Evolutionary conservation across 352 stramenopile species (phyloP).

Genomic region (Phytophthora pistaciae): DNA sequence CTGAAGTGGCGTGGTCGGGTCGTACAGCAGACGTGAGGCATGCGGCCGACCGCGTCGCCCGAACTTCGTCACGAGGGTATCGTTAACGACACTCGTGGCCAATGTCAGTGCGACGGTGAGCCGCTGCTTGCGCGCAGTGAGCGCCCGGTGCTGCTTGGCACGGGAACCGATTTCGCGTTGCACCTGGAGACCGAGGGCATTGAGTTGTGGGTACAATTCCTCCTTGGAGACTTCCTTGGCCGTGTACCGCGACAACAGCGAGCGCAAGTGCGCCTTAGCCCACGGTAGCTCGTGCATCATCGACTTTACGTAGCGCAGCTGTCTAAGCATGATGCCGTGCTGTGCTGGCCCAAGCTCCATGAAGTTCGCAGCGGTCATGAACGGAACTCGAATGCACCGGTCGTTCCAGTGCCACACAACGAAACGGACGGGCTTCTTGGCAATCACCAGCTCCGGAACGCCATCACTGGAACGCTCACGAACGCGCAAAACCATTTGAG

Average conservation of each 20-base stretch:
- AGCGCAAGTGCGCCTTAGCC: conserved; percentile 76
- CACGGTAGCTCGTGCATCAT: conserved; percentile 88
- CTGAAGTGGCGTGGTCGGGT: conserved; percentile 67
- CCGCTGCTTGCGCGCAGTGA: conserved; percentile 67
- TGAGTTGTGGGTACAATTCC: conserved; percentile 81
- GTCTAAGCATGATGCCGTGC: conserved; percentile 82
- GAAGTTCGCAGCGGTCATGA: conserved; percentile 37
- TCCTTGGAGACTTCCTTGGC: conserved; percentile 81
- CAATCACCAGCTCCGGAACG: conserved; percentile 69
- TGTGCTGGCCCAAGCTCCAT: conserved; percentile 77
- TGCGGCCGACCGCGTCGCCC: conserved; percentile 77
- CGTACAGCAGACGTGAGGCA: conserved; percentile 75
- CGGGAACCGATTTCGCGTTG: conserved; percentile 60
- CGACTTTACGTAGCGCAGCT: conserved; percentile 84
- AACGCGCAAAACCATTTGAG: conserved; percentile 68
- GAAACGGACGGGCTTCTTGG: conserved; percentile 56
- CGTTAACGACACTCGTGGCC: conserved; percentile 71
- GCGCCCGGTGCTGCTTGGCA: conserved; percentile 52
- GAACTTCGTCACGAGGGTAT: conserved; percentile 75
- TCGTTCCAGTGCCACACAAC: conserved; percentile 77
- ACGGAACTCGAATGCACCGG: conserved; percentile 57
- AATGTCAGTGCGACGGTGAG: conserved; percentile 71
- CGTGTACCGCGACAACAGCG: conserved; percentile 75
- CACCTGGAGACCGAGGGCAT: conserved; percentile 72
- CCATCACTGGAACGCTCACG: conserved; percentile 57